Evolutionary conservation across 2,329 filamentous ascomycete species (phyloP).

Genomic region (Juglanconis oblonga): DNA sequence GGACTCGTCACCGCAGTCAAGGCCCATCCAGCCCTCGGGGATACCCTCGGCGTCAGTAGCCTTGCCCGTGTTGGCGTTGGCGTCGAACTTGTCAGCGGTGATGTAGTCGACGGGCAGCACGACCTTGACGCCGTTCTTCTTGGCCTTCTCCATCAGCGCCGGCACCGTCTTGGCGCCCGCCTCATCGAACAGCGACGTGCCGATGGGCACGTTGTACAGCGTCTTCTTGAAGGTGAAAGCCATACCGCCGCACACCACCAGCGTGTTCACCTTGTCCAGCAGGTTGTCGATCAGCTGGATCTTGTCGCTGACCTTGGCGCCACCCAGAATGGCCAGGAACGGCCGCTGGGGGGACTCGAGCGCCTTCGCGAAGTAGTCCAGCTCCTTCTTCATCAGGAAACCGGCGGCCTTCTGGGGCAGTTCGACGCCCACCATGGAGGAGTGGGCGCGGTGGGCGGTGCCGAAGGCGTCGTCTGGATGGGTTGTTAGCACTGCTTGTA

Average conservation of each 20-base stretch:
- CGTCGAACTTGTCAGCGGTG: constrained; percentile 91
- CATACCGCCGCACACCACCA: constrained; percentile 97
- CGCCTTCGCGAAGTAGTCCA: constrained; percentile 98
- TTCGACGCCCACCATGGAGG: constrained; percentile 96
- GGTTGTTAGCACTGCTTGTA: constrained; percentile 21
- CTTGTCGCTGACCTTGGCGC: constrained; percentile 99
- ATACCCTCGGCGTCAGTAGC: constrained; percentile 88
- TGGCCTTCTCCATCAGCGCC: constrained; percentile 88
- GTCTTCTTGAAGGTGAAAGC: constrained; percentile 99
- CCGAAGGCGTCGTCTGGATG: constrained; percentile 88
- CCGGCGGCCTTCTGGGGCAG: constrained; percentile 95
- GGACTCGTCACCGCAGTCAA: constrained; percentile 89
- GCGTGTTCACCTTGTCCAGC: constrained; percentile 93
- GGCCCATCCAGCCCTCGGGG: constrained; percentile 95
- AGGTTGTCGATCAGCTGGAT: constrained; percentile 99
- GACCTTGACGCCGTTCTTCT: constrained; percentile 93
- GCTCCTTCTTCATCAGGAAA: constrained; percentile 99
- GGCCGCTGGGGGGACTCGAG: constrained; percentile 90
- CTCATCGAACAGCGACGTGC: constrained; percentile 89
- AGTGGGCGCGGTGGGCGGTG: constrained; percentile 96
- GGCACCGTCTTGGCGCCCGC: constrained; percentile 88
- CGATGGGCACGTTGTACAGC: constrained; percentile 85
- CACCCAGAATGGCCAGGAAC: constrained; percentile 97
- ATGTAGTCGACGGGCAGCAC: constrained; percentile 94
- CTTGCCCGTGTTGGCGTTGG: constrained; percentile 74